phyloP scores from a whole-genome alignment of 2,329 filamentous ascomycete species.

The Exophiala lecanii-corni region DNA sequence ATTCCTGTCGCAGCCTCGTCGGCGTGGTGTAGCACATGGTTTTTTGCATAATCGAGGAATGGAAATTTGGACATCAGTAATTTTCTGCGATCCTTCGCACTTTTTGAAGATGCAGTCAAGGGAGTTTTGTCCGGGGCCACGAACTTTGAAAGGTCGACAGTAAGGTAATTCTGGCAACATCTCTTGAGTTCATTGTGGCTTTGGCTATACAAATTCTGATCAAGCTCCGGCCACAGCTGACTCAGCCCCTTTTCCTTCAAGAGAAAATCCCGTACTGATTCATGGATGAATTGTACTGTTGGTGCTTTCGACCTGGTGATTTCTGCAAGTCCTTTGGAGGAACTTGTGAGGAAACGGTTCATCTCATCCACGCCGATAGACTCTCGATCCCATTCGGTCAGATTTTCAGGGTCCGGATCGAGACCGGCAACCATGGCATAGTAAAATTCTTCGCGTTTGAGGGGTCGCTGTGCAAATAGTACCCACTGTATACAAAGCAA shows the following conservation, averaged over 20 bases:
- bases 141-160: slow-evolving; percentile 19
- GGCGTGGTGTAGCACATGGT: slow-evolving; percentile 30
- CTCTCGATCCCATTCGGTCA: slow-evolving; percentile 26
- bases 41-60: slow-evolving; percentile 39
- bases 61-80: slow-evolving; percentile 31
- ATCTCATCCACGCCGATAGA: slow-evolving; percentile 25
- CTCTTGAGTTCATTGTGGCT: slow-evolving; percentile 44
- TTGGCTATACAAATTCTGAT: slow-evolving; percentile 30
- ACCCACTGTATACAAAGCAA: slow-evolving; percentile 30
- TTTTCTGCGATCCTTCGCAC: slow-evolving; percentile 23
- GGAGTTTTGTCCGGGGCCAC: slow-evolving; percentile 1
- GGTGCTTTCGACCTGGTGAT: slow-evolving; percentile 20
- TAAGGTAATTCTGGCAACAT: slow-evolving; percentile 42
- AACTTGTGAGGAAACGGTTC: slow-evolving; percentile 34
- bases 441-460: slow-evolving; percentile 41
- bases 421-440: slow-evolving; percentile 36
- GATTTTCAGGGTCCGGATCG: slow-evolving; percentile 19
- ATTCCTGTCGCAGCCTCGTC: too few species aligned
- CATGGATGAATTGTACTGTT: slow-evolving; percentile 46
- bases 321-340: slow-evolving; percentile 48
- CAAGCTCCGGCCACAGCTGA: slow-evolving; percentile 33
- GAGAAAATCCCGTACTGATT: slow-evolving; percentile 40
- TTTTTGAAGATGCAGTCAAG: too few species aligned
- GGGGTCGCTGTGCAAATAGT: slow-evolving; percentile 30
- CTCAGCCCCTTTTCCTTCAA: slow-evolving; percentile 34